A percentile compares a stretch with the other conserved stretches of the same genome.
phyloP scores from a whole-genome alignment of 345 rosid genomes.

The Camelina sativa region DNA sequence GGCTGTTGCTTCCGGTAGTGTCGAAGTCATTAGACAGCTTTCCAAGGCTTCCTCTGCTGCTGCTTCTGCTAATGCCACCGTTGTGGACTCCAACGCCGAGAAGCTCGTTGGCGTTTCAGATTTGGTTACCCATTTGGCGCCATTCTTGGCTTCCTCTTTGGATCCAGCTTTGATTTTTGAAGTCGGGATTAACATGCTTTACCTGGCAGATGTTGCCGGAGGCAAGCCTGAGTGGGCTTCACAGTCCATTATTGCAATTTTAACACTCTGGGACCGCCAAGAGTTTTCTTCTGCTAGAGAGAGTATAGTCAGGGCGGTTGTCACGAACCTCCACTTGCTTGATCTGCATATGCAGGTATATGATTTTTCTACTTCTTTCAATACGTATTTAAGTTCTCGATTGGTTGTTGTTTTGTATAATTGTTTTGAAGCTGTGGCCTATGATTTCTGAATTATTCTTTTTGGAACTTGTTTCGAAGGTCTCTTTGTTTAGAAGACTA shows the following conservation, averaged over 20 bases:
- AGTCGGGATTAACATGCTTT: constrained; percentile 92
- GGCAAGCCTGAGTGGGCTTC: constrained; percentile 99
- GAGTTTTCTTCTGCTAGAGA: constrained; percentile 98
- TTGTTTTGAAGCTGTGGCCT: neutral
- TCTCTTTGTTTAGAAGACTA: constrained; percentile 87
- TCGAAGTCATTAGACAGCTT: constrained; percentile 74
- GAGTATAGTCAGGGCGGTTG: constrained; percentile 95
- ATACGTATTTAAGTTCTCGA: neutral
- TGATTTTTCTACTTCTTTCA: constrained; percentile 1
- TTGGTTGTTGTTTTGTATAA: constrained; percentile 8
- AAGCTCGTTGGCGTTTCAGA: constrained; percentile 86
- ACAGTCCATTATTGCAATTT: constrained; percentile 84
- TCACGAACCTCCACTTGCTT: constrained; percentile 88
- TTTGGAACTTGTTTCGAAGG: constrained; percentile 59
- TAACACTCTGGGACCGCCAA: constrained; percentile 99
- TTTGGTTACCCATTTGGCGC: constrained; percentile 85
- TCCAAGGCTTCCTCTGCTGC: constrained; percentile 56
- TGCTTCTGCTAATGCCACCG: constrained; percentile 46
- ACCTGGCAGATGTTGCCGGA: constrained; percentile 96
- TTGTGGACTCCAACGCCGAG: constrained; percentile 79
- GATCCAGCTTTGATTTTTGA: constrained; percentile 95
- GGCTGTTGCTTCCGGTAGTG: constrained; percentile 86
- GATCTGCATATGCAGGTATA: constrained; percentile 98
- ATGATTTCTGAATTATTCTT: constrained; percentile 27
- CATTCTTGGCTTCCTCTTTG: constrained; percentile 89